Evolutionary conservation across 1,284 basidiomycete genomes (phyloP).

Genomic region (Ganoderma boninense): DNA sequence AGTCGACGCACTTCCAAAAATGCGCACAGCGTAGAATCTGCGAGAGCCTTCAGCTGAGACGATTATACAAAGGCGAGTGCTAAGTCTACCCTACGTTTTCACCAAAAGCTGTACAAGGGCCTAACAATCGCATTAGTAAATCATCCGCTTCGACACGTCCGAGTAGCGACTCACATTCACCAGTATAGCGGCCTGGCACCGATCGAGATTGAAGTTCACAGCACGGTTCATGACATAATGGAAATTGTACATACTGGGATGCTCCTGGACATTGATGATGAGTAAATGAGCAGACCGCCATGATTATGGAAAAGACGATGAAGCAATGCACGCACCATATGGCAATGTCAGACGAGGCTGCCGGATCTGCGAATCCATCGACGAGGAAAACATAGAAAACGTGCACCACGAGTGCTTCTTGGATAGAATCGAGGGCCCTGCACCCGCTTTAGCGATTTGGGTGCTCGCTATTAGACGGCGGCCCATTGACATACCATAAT

Average conservation of each 20-base stretch:
- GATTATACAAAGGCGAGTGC: background rate
- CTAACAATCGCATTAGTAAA: background rate
- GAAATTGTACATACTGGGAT: background rate
- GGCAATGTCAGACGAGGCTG: background rate
- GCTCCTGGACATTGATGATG: background rate
- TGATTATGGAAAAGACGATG: background rate
- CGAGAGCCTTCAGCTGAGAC: background rate
- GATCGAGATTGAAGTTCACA: background rate
- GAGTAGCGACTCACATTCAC: background rate
- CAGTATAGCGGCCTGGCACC: background rate
- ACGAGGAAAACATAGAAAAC: background rate
- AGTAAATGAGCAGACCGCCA: background rate
- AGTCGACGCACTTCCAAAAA: background rate
- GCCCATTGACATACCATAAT: background rate
- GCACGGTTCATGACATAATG: no score
- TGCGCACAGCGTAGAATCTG: background rate
- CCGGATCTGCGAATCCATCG: background rate
- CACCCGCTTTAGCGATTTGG: background rate
- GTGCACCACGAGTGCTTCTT: background rate
- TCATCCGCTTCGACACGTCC: background rate
- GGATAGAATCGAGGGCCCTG: background rate
- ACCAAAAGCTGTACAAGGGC: background rate
- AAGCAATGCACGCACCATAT: background rate
- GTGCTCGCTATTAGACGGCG: background rate
- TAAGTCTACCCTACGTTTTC: background rate